A percentile compares a stretch with the other conserved stretches of the same genome.
phyloP scores from a whole-genome alignment of 805 yeast genomes.

The Lipomyces yamadae region DNA sequence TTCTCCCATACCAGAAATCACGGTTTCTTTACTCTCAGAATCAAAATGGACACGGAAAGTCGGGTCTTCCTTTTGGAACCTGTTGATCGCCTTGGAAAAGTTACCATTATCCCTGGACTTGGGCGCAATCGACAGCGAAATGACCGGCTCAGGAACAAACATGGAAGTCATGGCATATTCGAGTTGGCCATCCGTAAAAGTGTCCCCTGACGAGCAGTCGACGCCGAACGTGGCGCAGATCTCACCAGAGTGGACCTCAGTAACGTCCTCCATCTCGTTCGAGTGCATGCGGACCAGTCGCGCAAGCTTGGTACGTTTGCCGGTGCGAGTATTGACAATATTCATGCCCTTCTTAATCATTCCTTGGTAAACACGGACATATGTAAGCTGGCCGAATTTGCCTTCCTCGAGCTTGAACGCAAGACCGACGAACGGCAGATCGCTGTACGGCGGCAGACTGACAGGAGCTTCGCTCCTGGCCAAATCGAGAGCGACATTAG shows the following conservation, averaged over 20 bases:
- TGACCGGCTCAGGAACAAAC: conserved; percentile 99
- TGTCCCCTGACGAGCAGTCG: conserved; percentile 98
- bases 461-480: conserved; percentile 68
- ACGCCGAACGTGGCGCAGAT: conserved; percentile 99
- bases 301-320: conserved; percentile 90
- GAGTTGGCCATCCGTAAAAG: conserved; percentile 84
- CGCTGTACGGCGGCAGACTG: conserved; percentile 70
- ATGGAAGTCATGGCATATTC: conserved; percentile 92
- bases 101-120: conserved; percentile 83
- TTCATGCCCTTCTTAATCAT: conserved; percentile 85
- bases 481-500: conserved; percentile 83
- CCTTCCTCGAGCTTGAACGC: conserved; percentile 99
- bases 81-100: conserved; percentile 94
- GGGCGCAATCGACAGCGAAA: conserved; percentile 88
- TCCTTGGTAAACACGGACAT: conserved; percentile 97
- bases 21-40: conserved; percentile 88
- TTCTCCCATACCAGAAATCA: conserved; percentile 98
- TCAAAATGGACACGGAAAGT: conserved; percentile 94
- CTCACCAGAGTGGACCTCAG: conserved; percentile 96
- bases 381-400: conserved; percentile 95
- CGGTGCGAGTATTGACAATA: conserved; percentile 87
- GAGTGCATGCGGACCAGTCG: conserved; percentile 98
- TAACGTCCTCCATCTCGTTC: conserved; percentile 97
- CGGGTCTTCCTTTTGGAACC: conserved; percentile 99
- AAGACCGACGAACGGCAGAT: conserved; percentile 87